These are phyloP conservation scores for Smallanthus sonchifolius DNA, from an alignment of 129 eudicot species.

Conservation along the genomic window DNA sequence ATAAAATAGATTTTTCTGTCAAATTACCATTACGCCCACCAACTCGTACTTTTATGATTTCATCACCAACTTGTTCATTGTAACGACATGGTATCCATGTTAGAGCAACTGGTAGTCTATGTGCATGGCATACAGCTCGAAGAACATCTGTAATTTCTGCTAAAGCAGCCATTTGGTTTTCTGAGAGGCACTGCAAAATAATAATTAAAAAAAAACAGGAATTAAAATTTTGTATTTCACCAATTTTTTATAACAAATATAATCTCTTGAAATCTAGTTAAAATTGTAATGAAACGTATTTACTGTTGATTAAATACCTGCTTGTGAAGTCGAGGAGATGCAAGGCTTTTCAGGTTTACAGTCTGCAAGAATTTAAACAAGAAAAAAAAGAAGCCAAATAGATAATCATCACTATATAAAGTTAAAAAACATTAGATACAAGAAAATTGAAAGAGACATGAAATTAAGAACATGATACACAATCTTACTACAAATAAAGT, in stretches of 20 bases:
- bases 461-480: not conserved
- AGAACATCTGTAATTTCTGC: conserved; percentile 73
- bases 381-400: too few relatives aligned
- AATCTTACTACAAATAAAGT: not conserved
- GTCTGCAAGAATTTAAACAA: conserved; percentile 43
- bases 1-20: conserved; percentile 42
- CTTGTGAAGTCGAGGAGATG: conserved; percentile 57
- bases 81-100: conserved; percentile 87
- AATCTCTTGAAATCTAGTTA: not conserved
- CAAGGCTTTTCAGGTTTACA: conserved; percentile 62
- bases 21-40: conserved; percentile 30
- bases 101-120: conserved; percentile 76
- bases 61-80: conserved; percentile 28
- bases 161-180: conserved; percentile 79
- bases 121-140: conserved; percentile 81
- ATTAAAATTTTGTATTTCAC: not conserved
- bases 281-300: not conserved
- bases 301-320: conserved; percentile 42
- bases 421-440: not conserved
- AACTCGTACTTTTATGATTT: conserved; percentile 31
- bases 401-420: not conserved
- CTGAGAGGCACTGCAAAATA: conserved; percentile 53
- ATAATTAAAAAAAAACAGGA: not conserved
- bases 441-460: conserved; percentile 15
- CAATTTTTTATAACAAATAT: not conserved